phyloP scores from a whole-genome alignment of 768 basidiomycete genomes.

The Rubroboletus satanas region DNA sequence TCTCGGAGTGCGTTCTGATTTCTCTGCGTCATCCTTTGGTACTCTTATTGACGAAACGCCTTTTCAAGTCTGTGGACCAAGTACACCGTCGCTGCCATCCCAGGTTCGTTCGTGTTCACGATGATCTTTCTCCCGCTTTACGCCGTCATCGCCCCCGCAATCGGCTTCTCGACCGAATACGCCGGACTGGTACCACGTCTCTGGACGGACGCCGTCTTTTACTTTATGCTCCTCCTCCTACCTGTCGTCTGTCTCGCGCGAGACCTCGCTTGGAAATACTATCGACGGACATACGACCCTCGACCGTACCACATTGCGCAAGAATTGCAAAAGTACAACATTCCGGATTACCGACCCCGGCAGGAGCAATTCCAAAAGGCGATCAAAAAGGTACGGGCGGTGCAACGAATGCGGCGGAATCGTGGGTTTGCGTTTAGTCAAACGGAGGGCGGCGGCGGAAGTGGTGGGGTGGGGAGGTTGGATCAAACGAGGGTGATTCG shows the following conservation, averaged over 20 bases:
- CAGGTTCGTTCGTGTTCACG: constrained; percentile 95
- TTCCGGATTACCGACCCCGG: constrained; percentile 92
- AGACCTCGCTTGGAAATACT: constrained; percentile 98
- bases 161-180: constrained; percentile 91
- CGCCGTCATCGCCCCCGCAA: constrained; percentile 75
- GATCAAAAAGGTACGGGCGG: constrained; percentile 99
- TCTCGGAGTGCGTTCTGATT: constrained; percentile 79
- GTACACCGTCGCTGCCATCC: constrained; percentile 97
- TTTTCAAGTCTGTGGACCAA: constrained; percentile 91
- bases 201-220: constrained; percentile 87
- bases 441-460: constrained; percentile 62
- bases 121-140: constrained; percentile 94
- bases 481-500: constrained; percentile 85
- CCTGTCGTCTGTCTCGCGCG: constrained; percentile 82
- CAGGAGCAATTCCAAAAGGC: constrained; percentile 99
- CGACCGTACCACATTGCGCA: constrained; percentile 97
- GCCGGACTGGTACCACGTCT: constrained; percentile 82
- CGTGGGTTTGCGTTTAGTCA: constrained; percentile 98
- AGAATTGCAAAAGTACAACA: constrained; percentile 98
- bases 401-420: constrained; percentile 93
- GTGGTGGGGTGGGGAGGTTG: constrained; percentile 38
- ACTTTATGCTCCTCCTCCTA: constrained; percentile 79
- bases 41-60: background rate
- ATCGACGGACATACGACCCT: constrained; percentile 85
- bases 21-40: background rate